Evolutionary conservation across 2,329 filamentous ascomycete species (phyloP).

Genomic region (Lojkania enalia): DNA sequence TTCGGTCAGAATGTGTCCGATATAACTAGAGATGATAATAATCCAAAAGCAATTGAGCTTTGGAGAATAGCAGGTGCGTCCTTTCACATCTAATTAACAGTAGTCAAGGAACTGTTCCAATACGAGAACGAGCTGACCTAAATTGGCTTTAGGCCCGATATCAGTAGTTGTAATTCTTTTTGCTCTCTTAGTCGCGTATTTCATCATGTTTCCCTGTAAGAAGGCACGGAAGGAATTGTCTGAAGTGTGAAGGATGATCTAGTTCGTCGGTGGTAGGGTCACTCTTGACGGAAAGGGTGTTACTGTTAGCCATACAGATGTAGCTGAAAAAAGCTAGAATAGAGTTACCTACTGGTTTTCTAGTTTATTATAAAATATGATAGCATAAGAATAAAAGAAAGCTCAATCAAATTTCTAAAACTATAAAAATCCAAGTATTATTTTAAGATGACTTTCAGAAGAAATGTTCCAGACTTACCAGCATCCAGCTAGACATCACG

Average conservation of each 20-base stretch:
- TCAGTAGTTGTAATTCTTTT: neutral
- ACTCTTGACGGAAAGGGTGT: no score
- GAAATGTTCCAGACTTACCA: no score
- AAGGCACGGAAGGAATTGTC: neutral
- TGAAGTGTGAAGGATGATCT: neutral
- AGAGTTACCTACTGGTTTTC: no score
- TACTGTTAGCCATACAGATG: no score
- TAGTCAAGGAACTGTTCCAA: neutral
- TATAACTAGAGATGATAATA: constrained; percentile 11
- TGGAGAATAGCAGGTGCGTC: constrained; percentile 8
- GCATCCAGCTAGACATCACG: no score
- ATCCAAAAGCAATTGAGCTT: constrained; percentile 4
- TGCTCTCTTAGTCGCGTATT: neutral
- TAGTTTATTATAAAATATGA: no score
- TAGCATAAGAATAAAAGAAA: no score
- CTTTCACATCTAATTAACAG: neutral
- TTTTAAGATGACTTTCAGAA: no score
- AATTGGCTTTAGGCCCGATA: neutral
- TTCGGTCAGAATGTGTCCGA: constrained; percentile 16
- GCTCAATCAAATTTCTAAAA: no score
- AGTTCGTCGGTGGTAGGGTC: no score
- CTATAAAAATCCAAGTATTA: no score
- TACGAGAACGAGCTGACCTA: constrained; percentile 2
- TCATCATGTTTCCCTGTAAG: neutral
- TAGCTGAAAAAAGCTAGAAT: no score